Evolutionary conservation across 441 rosid species (phyloP), one percentile per base, ranked within the genome.

Genomic region (Gossypium laxum): DNA sequence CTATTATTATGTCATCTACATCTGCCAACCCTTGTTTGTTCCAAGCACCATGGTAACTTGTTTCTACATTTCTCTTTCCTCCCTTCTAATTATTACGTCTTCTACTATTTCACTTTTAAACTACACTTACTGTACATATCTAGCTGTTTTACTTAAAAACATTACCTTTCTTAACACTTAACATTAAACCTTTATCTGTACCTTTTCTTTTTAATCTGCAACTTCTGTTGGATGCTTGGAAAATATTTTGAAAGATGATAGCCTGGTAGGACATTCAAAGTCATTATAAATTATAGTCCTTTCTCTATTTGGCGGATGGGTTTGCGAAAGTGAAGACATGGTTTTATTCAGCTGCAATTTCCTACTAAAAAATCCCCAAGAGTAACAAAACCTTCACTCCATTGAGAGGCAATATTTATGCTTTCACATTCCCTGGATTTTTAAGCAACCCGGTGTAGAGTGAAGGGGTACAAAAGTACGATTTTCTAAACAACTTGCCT

Each of bases 21-120:
- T 19, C 78, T 77, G 14, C 32, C 80, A 15, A 73, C 80, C 69
- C 48, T 69, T 71, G 88, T 84, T 77, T 72, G 67, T 79, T 81
- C 86, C 81, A 78, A 81, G 15, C 71, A 71, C 62, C 85, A 81
- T 24, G 87, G 88, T 87, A 81, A 76, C 56, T 54, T 48, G 12
- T 4, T 14, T 51, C 6, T 1, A 11, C 12, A 22, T 57, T 22
- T 12, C 7, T 64, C 17, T 2, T 21, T 21, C 4, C 18, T 18
- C 55, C 50, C 18, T 19, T 48, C 24, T 3, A 48, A 8, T 24
- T 66, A 3, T 15, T 26, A 15, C 26, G 14, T 8, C 19, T 7
- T 3, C 26, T 15, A 11, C 26, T 15, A 6, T 14, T 50, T 26
- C 55, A 21, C 45, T 66, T 48, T 65, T 21, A 0, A 1, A 64